Evolutionary conservation across 257 asterid genomes (phyloP).

Genomic region (Fraxinus excelsior): DNA sequence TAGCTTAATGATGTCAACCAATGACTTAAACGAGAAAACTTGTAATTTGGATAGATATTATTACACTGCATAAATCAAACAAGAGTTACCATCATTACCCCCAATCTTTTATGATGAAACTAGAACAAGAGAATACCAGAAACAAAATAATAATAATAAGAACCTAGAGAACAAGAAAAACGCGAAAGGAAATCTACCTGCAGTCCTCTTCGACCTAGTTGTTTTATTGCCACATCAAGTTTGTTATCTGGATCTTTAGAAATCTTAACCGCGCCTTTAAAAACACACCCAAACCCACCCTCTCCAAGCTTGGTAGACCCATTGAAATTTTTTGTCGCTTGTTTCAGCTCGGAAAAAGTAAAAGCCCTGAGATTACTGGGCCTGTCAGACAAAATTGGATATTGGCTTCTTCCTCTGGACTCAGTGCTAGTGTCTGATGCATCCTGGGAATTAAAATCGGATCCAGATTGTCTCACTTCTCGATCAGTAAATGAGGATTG

Average conservation of each 20-base stretch:
- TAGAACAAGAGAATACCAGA: neutral
- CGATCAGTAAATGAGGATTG: constrained; percentile 49
- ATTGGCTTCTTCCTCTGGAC: constrained; percentile 67
- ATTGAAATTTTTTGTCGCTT: constrained; percentile 63
- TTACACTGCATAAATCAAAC: neutral
- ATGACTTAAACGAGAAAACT: neutral
- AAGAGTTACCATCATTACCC: neutral
- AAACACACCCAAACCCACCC: constrained; percentile 94
- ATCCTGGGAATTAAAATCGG: constrained; percentile 59
- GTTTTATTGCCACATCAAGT: constrained; percentile 73
- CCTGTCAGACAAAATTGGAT: constrained; percentile 52
- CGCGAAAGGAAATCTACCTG: constrained; percentile 51
- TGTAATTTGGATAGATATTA: neutral
- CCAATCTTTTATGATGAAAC: neutral
- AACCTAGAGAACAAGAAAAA: neutral
- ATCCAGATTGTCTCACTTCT: constrained; percentile 55
- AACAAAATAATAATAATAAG: neutral
- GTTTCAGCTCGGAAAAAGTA: constrained; percentile 64
- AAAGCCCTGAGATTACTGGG: constrained; percentile 59
- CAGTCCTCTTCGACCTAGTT: constrained; percentile 74
- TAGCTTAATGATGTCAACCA: neutral
- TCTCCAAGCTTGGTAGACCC: constrained; percentile 71
- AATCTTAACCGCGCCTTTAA: constrained; percentile 52
- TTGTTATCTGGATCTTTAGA: constrained; percentile 59
- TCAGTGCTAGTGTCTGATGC: constrained; percentile 67